Conservation (phyloP, 2,329 filamentous ascomycete genomes). For the Scopulariopsis brevicaulis region DNA sequence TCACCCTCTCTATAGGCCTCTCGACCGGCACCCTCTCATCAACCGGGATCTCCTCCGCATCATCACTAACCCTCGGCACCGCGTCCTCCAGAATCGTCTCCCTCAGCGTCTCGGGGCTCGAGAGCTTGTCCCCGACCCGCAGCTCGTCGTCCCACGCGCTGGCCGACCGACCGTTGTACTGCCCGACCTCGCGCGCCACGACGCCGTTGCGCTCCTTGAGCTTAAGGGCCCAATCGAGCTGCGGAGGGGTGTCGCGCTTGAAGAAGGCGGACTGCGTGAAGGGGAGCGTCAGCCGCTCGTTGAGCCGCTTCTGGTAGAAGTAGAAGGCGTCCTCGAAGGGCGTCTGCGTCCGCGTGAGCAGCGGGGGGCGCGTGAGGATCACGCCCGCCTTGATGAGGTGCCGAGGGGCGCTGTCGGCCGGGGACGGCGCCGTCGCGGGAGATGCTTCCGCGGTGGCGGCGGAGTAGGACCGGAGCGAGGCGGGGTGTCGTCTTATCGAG, state of each 20-base stretch:
- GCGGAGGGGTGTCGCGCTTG: constrained; percentile 75
- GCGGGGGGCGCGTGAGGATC: constrained; percentile 77
- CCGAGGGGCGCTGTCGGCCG: constrained; percentile 8
- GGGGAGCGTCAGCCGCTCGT: constrained; percentile 79
- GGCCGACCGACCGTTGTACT: constrained; percentile 60
- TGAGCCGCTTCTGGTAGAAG: constrained; percentile 94
- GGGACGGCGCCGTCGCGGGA: constrained; percentile 7
- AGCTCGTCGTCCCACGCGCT: constrained; percentile 89
- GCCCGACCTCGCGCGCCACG: constrained; percentile 73
- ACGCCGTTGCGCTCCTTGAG: constrained; percentile 60
- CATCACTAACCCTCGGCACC: constrained; percentile 48
- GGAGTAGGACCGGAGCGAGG: constrained; percentile 16
- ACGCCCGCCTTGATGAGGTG: constrained; percentile 54
- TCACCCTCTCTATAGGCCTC: constrained; percentile 56
- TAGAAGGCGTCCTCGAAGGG: constrained; percentile 88
- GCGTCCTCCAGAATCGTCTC: constrained; percentile 66
- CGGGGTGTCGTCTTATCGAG: constrained; percentile 1
- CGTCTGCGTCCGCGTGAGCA: constrained; percentile 73
- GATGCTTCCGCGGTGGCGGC: constrained; percentile 13
- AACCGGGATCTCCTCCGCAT: constrained; percentile 45
- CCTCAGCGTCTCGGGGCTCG: constrained; percentile 51
- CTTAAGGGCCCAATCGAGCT: constrained; percentile 86
- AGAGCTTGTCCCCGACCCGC: constrained; percentile 59
- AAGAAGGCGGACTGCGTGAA: constrained; percentile 93
- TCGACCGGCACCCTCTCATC: constrained; percentile 57